Evolutionary conservation across 2,329 filamentous ascomycete genomes (phyloP).

Genomic region (Biscogniauxia marginata): DNA sequence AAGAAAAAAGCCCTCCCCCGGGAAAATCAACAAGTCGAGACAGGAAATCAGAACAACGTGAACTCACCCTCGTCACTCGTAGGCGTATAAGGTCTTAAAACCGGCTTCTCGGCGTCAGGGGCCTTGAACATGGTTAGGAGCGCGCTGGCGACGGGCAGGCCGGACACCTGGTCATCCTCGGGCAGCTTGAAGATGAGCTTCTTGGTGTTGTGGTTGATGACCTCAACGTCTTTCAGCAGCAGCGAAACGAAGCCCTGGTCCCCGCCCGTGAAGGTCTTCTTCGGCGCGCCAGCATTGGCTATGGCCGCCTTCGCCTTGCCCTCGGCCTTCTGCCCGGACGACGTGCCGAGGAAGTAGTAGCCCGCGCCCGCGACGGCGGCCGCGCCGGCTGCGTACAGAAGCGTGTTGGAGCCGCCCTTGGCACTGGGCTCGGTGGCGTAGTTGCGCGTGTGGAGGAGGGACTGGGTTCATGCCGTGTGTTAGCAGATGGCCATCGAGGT

Average conservation of each 20-base stretch:
- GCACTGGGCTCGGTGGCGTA: constrained; percentile 69
- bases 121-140: constrained; percentile 91
- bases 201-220: constrained; percentile 94
- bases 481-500: no score
- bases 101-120: constrained; percentile 77
- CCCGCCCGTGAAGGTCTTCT: constrained; percentile 70
- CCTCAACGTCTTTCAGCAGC: constrained; percentile 74
- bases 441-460: constrained; percentile 27
- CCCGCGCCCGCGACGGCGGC: constrained; percentile 57
- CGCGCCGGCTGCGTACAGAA: constrained; percentile 61
- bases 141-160: constrained; percentile 79
- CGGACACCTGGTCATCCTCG: constrained; percentile 79
- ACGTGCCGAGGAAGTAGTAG: constrained; percentile 55
- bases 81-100: constrained; percentile 90
- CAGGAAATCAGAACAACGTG: neutral
- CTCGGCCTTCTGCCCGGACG: constrained; percentile 56
- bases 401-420: constrained; percentile 56
- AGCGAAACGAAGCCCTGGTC: constrained; percentile 87
- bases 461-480: constrained; percentile 16
- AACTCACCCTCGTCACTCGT: constrained; percentile 75
- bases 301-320: constrained; percentile 48
- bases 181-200: constrained; percentile 84
- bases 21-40: neutral
- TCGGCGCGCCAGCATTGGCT: constrained; percentile 38
- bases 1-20: no score